Conservation (phyloP, 116 monocot species). For the Posidonia oceanica region DNA sequence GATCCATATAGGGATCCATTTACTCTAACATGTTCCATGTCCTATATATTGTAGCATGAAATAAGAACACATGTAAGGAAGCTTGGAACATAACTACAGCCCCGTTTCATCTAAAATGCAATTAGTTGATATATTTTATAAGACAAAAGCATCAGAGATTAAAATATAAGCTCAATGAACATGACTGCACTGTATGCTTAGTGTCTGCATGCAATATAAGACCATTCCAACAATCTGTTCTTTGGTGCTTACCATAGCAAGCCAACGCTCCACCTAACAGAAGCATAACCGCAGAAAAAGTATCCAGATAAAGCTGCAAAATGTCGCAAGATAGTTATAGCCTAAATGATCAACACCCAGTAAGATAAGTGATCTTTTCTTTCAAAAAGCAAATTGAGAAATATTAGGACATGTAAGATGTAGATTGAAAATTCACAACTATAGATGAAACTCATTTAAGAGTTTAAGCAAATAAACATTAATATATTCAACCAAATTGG, state of each 20-base stretch:
- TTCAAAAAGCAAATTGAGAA: background rate
- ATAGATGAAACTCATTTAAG: background rate
- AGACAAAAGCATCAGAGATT: too few species aligned
- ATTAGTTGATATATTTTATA: too few species aligned
- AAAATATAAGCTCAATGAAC: too few species aligned
- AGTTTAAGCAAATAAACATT: background rate
- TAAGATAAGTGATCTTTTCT: background rate
- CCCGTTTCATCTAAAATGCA: too few species aligned
- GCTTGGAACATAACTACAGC: background rate
- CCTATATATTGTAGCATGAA: too few species aligned
- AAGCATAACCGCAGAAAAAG: slow-evolving; percentile 65
- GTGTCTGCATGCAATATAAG: background rate
- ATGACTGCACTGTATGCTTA: too few species aligned
- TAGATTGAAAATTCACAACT: background rate
- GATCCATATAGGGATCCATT: too few species aligned
- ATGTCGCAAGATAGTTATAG: background rate
- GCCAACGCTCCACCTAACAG: slow-evolving; percentile 73
- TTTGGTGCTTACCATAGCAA: slow-evolving; percentile 59
- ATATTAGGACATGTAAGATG: background rate
- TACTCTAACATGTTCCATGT: too few species aligned
- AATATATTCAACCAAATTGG: too few species aligned
- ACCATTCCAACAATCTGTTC: background rate
- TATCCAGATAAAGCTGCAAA: slow-evolving; percentile 73
- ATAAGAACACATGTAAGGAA: background rate
- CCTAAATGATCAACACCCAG: background rate